A percentile compares a stretch with the other conserved stretches of the same genome.
phyloP scores from a whole-genome alignment of 768 basidiomycete species.

The Pleurotus pulmonarius region DNA sequence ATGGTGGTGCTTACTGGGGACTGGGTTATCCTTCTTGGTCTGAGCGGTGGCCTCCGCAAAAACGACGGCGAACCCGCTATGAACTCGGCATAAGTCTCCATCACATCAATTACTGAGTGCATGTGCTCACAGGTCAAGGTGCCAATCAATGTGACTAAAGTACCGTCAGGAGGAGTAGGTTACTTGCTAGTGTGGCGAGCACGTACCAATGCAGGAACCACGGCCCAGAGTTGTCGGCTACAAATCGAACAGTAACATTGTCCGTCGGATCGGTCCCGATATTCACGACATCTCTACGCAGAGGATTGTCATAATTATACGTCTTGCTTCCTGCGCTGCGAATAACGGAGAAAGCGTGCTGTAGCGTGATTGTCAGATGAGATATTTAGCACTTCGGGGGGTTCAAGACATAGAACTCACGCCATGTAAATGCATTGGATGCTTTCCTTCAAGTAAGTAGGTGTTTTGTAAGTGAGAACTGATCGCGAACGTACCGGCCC shows the following conservation, averaged over 20 bases:
- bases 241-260: slow-evolving; percentile 45
- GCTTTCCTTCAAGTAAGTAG: slow-evolving; percentile 16
- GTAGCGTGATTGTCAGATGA: not conserved
- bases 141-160: slow-evolving; percentile 50
- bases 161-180: not conserved
- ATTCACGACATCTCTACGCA: slow-evolving; percentile 30
- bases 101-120: not conserved
- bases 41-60: slow-evolving; percentile 20
- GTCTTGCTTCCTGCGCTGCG: slow-evolving; percentile 32
- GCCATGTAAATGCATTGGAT: slow-evolving; percentile 43
- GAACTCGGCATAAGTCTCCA: not conserved
- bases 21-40: slow-evolving; percentile 5
- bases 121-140: slow-evolving; percentile 33
- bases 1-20: slow-evolving; percentile 6
- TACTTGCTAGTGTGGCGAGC: not conserved
- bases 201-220: slow-evolving; percentile 40
- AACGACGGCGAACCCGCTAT: slow-evolving; percentile 21
- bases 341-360: slow-evolving; percentile 38
- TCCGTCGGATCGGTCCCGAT: slow-evolving; percentile 24
- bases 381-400: not conserved
- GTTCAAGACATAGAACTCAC: slow-evolving; percentile 15
- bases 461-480: not conserved
- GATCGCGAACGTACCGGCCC: slow-evolving; percentile 25
- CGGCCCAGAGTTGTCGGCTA: slow-evolving; percentile 48
- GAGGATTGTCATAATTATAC: slow-evolving; percentile 40